Base-by-base conservation (phyloP, 306 rosid species). In the Dryas alaskensis region DNA sequence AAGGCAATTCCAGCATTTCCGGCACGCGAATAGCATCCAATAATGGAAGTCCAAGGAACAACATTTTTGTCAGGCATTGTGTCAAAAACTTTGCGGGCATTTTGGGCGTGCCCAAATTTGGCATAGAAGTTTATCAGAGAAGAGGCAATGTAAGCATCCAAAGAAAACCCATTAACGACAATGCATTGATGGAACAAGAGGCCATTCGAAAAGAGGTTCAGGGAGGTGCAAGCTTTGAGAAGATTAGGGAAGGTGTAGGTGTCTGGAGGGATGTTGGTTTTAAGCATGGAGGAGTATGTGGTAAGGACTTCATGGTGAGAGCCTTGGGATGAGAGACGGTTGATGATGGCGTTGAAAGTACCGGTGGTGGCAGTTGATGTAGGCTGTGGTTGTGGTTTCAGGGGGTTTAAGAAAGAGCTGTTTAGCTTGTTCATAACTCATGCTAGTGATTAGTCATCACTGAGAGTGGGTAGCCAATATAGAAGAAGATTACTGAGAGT, bases 41-140 rank as follows among this genome's bases (percentile, higher is more conserved):
- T 91, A 50, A 91, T 80, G n/a, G 89, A 78, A 39, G 97, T 91
- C 92, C 94, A 91, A 69, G 97, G 94, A 64, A 91, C 94, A 65
- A 91, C 86, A 44, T 89, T 86, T 42, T 84, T 89, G 2, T 75
- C 83, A 39, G 89, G 86, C 97, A 91, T 89, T 63, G 54, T 68
- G 42, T 89, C 85, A 6, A 91, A 91, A 54, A 89, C 81, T 60
- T 82, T 84, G 54, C 84, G 88, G 22, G 97, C 97, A 82, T 27
- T 3, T 37, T 57, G 2, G 5, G 57, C 9, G 69, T 3, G 42
- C 25, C 89, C 84, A 7, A 84, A 86, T 54, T 86, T 89, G 6
- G 82, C 82, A 6, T 91, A 89, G 52, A 89, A 86, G 31, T 71
- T 81, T 5, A 87, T 73, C 88, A 91, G 58, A 9, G 92, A 89